phyloP scores from a whole-genome alignment of 2,329 filamentous ascomycete species.

The Monosporascus cannonballus region DNA sequence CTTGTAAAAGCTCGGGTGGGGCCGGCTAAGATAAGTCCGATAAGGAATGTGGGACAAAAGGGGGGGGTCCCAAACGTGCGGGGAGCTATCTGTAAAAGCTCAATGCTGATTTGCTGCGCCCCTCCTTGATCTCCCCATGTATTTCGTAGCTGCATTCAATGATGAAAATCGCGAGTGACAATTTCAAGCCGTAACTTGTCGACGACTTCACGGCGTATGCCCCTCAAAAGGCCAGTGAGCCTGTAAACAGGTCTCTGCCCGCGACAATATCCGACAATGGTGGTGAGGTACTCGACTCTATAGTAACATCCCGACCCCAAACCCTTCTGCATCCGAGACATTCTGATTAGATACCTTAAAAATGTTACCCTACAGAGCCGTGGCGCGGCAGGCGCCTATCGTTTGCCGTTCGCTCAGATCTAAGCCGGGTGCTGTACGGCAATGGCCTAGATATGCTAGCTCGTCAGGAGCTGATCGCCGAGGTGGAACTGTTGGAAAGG shows the following conservation, averaged over 20 bases:
- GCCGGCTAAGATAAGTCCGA: no score
- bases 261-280: neutral
- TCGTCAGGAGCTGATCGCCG: slow-evolving; percentile 7
- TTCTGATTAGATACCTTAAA: neutral
- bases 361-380: slow-evolving; percentile 13
- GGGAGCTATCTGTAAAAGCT: neutral
- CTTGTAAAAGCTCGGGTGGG: no score
- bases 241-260: neutral
- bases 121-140: neutral
- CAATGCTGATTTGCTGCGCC: neutral
- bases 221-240: no score
- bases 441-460: slow-evolving; percentile 15
- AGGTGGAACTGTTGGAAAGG: slow-evolving; percentile 11
- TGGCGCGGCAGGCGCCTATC: slow-evolving; percentile 14
- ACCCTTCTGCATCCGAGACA: neutral
- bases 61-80: no score
- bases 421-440: slow-evolving; percentile 2
- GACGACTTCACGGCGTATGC: no score
- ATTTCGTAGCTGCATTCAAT: neutral
- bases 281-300: neutral
- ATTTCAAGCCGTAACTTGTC: no score
- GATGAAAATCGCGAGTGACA: no score
- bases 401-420: slow-evolving; percentile 9
- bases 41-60: no score
- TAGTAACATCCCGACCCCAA: neutral